Conservation (phyloP, 202 grass and related monocot species). For the Carex arenaria region DNA sequence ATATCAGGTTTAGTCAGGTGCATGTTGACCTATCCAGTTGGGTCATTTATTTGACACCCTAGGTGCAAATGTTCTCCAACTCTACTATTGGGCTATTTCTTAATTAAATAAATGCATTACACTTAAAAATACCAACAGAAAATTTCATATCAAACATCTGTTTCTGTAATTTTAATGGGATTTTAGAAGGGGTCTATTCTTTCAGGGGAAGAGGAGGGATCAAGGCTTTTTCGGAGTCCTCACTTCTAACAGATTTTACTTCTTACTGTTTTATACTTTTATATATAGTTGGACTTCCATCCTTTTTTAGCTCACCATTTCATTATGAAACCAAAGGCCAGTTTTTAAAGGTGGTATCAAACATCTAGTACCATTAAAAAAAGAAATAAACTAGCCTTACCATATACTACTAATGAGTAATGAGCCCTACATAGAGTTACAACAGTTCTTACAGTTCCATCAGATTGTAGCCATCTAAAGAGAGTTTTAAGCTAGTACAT, state of each 20-base stretch:
- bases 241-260: neutral
- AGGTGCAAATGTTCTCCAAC: neutral
- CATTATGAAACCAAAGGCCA: too few species aligned
- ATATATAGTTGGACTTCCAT: too few species aligned
- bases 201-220: neutral
- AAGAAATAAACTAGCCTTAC: too few species aligned
- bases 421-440: too few species aligned
- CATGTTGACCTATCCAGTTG: neutral
- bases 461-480: too few species aligned
- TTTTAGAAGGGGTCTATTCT: too few species aligned
- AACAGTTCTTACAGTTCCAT: too few species aligned
- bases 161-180: neutral
- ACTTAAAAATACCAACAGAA: neutral
- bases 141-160: neutral
- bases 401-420: too few species aligned
- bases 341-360: too few species aligned
- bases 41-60: neutral
- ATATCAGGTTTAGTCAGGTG: neutral
- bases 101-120: neutral
- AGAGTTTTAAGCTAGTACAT: too few species aligned
- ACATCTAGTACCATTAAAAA: too few species aligned
- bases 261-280: neutral
- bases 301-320: too few species aligned
- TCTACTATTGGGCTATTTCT: neutral
- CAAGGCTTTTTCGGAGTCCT: neutral